These are phyloP conservation scores for Mortierella sp. DNA, from an alignment of 371 early-diverging fungal species.

Conservation along the genomic window DNA sequence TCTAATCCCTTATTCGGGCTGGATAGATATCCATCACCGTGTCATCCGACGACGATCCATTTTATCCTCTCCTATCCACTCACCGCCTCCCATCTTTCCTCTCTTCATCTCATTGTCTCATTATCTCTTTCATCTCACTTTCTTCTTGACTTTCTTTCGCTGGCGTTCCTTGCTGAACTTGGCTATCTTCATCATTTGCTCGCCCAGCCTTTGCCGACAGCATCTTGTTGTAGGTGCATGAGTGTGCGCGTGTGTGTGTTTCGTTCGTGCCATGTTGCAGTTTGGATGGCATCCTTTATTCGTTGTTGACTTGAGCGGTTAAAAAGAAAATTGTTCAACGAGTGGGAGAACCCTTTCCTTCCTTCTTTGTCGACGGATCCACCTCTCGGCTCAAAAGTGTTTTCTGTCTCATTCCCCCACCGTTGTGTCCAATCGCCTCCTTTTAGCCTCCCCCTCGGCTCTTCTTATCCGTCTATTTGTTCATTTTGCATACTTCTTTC, in stretches of 20 bases:
- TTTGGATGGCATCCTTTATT: background rate
- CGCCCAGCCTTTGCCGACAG: background rate
- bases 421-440: background rate
- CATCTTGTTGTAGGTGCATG: slow-evolving; percentile 9
- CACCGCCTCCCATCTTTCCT: background rate
- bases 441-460: background rate
- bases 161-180: background rate
- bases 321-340: background rate
- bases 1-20: background rate
- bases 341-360: background rate
- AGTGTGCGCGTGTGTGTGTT: slow-evolving; percentile 9
- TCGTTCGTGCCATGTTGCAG: background rate
- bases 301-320: background rate
- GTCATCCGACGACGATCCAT: background rate
- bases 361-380: background rate
- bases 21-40: background rate
- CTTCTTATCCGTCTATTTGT: background rate
- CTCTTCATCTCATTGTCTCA: background rate
- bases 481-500: background rate
- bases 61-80: background rate
- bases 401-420: background rate
- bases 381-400: slow-evolving; percentile 5
- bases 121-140: background rate
- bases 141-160: background rate
- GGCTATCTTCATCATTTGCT: background rate